A percentile compares a stretch with the other conserved stretches of the same genome.
These are phyloP conservation scores for Picea glauca DNA, from an alignment of 75 land plant genomes.

Conservation along the genomic window DNA sequence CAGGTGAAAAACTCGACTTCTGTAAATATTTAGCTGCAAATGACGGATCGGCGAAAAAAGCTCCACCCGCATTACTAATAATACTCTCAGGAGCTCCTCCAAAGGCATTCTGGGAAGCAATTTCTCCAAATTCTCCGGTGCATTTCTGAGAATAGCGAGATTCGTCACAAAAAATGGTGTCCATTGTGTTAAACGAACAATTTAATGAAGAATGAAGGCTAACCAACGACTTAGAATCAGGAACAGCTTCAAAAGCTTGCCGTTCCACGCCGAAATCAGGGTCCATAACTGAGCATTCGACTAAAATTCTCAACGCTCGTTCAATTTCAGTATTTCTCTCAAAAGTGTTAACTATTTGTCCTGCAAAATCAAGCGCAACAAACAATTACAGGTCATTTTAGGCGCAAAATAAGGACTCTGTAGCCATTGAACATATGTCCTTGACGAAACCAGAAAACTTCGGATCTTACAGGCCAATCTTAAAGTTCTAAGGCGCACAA, in stretches of 20 bases:
- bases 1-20: neutral
- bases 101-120: neutral
- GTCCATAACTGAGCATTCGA: neutral
- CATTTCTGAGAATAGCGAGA: neutral
- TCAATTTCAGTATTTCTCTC: neutral
- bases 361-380: neutral
- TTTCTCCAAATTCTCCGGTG: neutral
- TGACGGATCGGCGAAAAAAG: constrained; percentile 4
- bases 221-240: constrained; percentile 5
- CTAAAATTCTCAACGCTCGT: neutral
- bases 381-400: too few species aligned
- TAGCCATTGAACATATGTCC: too few species aligned
- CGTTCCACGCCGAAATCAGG: constrained; percentile 8
- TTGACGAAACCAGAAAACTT: too few species aligned
- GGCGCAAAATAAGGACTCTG: too few species aligned
- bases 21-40: constrained; percentile 2
- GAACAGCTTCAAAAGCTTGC: neutral
- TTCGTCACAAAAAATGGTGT: constrained; percentile 7
- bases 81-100: constrained; percentile 1
- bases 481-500: too few species aligned
- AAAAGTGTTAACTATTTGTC: neutral
- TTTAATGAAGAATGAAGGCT: constrained; percentile 5
- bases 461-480: too few species aligned
- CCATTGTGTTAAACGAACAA: constrained; percentile 5
- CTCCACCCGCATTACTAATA: constrained; percentile 1